These are phyloP conservation scores for Medicago ruthenica DNA, from an alignment of 306 rosid species.

Conservation along the genomic window DNA sequence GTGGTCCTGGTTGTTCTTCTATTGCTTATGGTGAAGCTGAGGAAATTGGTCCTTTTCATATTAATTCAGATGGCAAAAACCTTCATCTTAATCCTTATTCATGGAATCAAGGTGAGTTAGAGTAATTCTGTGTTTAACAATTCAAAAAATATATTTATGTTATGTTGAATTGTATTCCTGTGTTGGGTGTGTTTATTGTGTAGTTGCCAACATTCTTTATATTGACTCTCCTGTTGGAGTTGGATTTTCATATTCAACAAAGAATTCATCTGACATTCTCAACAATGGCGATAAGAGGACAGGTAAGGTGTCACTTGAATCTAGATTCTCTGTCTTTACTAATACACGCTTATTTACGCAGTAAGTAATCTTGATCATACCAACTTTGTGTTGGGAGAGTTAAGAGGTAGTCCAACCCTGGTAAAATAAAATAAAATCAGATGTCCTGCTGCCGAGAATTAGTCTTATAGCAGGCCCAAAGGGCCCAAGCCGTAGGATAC, in stretches of 20 bases:
- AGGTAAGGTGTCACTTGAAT: slow-evolving; percentile 46
- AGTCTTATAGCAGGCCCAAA: too few relatives aligned
- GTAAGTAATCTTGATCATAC: not conserved
- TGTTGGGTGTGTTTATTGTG: slow-evolving; percentile 12
- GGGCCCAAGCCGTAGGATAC: too few relatives aligned
- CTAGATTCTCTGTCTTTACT: not conserved
- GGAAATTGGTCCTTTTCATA: slow-evolving; percentile 91
- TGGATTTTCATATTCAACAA: slow-evolving; percentile 97
- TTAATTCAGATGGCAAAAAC: slow-evolving; percentile 66
- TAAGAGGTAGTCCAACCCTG: too few relatives aligned
- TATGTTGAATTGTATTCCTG: not conserved
- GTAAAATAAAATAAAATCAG: too few relatives aligned
- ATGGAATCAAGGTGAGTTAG: slow-evolving; percentile 73
- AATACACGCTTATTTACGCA: not conserved
- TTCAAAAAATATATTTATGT: too few relatives aligned
- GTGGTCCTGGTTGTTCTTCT: slow-evolving; percentile 86
- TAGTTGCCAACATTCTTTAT: slow-evolving; percentile 88
- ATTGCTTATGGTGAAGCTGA: slow-evolving; percentile 88
- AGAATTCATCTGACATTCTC: slow-evolving; percentile 63
- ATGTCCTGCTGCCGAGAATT: too few relatives aligned
- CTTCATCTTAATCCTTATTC: slow-evolving; percentile 77
- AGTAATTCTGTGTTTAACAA: not conserved
- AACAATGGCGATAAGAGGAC: slow-evolving; percentile 80
- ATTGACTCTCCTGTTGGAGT: slow-evolving; percentile 93
- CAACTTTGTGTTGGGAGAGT: too few relatives aligned